Base-by-base conservation (phyloP, 192 early-diverging fungal genomes). In the Coemansia sp. region DNA sequence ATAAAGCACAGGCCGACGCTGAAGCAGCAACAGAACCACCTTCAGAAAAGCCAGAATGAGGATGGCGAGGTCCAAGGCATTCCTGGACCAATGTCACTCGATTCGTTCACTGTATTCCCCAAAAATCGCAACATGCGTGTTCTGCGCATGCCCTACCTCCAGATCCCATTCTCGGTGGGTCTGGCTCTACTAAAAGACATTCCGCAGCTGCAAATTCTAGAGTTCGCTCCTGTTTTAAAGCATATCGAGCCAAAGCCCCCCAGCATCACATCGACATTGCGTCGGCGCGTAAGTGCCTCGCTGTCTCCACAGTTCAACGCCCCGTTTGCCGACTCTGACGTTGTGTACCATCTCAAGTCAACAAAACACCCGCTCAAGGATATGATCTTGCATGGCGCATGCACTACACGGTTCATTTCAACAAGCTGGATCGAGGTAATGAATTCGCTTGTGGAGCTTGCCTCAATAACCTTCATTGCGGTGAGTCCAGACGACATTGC, bases 351-450 rank as follows among this genome's bases (percentile, higher is more conserved):
- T 43, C 51, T 82, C 12, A 45, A 58, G 37, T 41, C 11, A 10
- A 52, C 62, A 61, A 76, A 73, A 45, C 80, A 76, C 18, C 80
- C 74, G 41, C 73, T 82, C 40, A 63, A 70, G 55, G 70, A 68
- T 42, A 59, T 82, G 68, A 65, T 77, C 55, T 51, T 82, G 12
- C 80, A 77, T 47, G 71, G 67, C 10, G 74, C 80, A 7, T 82
- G 74, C 68, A 65, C 67, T 8, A 69, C 68, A 11, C 73, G 73
- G 43, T 82, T 71, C 68, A 73, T 77, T 16, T 72, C 73, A 8
- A 65, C 66, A 22, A 76, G 80, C 65, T 82, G 74, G 74, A 74
- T 82, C 32, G 64, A 82, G 71, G 61, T 76, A 11, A 67, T 82
- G 49, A 82, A 73, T 62, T 61, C 68, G 16, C 66, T 82, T 56